Conservation (phyloP, 768 basidiomycete species). For the Rhodotorula sphaerocarpa region DNA sequence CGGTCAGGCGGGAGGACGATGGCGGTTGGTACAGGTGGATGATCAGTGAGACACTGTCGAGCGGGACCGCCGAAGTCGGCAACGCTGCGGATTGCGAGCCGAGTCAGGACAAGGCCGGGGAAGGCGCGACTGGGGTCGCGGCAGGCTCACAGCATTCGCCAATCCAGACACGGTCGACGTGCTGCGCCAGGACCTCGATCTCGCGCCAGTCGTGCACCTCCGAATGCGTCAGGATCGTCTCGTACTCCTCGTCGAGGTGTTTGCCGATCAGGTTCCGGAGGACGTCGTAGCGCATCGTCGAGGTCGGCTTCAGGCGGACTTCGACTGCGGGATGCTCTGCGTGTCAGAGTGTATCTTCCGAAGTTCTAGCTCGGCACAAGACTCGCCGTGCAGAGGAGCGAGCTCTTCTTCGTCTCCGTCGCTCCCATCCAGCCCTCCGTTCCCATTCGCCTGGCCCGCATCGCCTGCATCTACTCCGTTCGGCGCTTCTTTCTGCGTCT, state of each 20-base stretch:
- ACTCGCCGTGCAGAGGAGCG: constrained; percentile 1
- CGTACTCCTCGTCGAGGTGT: constrained; percentile 54
- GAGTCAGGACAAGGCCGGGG: not conserved
- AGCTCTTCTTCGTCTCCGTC: not conserved
- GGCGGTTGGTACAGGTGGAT: constrained; percentile 86
- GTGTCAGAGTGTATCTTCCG: not conserved
- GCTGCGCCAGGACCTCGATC: constrained; percentile 58
- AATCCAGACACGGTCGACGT: constrained; percentile 67
- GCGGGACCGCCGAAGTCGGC: constrained; percentile 14
- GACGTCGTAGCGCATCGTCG: constrained; percentile 65
- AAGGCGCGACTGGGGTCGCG: not conserved
- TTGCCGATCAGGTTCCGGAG: constrained; percentile 58
- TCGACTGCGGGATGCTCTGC: constrained; percentile 54
- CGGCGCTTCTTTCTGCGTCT: no score
- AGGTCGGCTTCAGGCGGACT: constrained; percentile 61
- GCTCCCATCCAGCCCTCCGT: not conserved
- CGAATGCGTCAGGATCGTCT: constrained; percentile 62
- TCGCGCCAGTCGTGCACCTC: constrained; percentile 71
- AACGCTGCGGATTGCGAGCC: not conserved
- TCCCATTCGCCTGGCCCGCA: not conserved
- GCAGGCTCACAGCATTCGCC: constrained; percentile 50
- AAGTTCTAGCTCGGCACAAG: not conserved
- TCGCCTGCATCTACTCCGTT: not conserved
- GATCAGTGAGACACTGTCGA: constrained; percentile 47
- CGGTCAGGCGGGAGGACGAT: constrained; percentile 52